Conservation (phyloP, 345 rosid genomes). For the Atalantia buxifolia region DNA sequence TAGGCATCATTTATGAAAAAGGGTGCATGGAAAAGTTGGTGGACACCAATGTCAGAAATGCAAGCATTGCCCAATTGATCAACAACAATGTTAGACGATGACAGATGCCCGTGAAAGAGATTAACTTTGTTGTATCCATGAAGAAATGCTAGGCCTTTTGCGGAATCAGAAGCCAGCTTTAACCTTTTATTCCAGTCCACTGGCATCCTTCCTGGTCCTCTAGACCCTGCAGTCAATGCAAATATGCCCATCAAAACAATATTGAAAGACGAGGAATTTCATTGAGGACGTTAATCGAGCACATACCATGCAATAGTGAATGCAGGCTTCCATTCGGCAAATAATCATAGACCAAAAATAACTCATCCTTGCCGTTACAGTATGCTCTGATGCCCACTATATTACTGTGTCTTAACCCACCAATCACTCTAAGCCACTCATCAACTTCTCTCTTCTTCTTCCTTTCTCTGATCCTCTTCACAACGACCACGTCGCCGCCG, state of each 20-base stretch:
- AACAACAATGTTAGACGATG: conserved; percentile 36
- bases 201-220: conserved; percentile 45
- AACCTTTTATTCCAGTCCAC: conserved; percentile 36
- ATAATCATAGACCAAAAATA: conserved; percentile 42
- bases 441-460: conserved; percentile 30
- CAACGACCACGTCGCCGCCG: conserved; percentile 30
- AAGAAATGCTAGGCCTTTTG: conserved; percentile 38
- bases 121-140: conserved; percentile 28
- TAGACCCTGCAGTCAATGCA: conserved; percentile 19
- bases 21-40: conserved; percentile 27
- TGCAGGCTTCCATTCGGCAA: conserved; percentile 38
- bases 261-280: not conserved
- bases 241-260: not conserved
- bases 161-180: conserved; percentile 37
- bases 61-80: conserved; percentile 29
- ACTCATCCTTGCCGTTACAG: conserved; percentile 28
- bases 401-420: conserved; percentile 34
- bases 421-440: conserved; percentile 27
- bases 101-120: conserved; percentile 39
- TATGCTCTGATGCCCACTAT: conserved; percentile 41
- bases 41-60: conserved; percentile 34
- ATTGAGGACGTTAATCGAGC: not conserved
- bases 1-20: conserved; percentile 13
- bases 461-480: conserved; percentile 41
- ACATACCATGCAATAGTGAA: conserved; percentile 35